Evolutionary conservation across 2,329 filamentous ascomycete genomes (phyloP), one percentile per base, ranked within the genome.

Genomic region (Phialophora macrospora): DNA sequence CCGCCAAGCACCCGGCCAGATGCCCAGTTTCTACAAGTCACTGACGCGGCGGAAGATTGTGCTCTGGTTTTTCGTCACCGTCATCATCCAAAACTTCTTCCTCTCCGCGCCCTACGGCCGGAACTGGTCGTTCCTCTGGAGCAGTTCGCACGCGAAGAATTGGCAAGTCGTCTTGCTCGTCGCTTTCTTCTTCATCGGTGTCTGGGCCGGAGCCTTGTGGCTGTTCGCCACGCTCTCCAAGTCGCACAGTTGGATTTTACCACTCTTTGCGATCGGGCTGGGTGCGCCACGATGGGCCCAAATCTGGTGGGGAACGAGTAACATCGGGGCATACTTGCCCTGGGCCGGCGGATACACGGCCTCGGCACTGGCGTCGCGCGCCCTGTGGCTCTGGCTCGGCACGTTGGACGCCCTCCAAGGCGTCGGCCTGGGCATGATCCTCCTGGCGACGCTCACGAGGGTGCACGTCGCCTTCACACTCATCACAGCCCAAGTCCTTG

Each of bases 51-150:
- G 88, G 65, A 88, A 88, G 76, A 86, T 89, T 66, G 83, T 89
- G 52, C 79, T 88, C 12, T 90, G 87, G 87, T 89, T 88, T 78
- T 86, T 89, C 75, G 76, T 87, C 64, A 83, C 85, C 3, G 85
- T 89, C 49, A 78, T 88, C 64, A 76, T 89, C 34, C 87, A 89
- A 73, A 90, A 90, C 75, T 88, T 87, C 80, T 90, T 87, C 77
- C 81, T 90, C 30, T 86, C 85, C 26, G 83, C 87, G 0, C 86
- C 85, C 0, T 90, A 89, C 72, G 88, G 88, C 49, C 83, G 88
- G 60, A 89, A 88, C 74, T 90, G 88, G 88, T 78, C 79, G 49
- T 90, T 84, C 77, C 81, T 89, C 22, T 89, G 86, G 83, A 80
- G 79, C 58, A 85, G 84, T 20, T 77, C 83, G 49, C 82, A 86